Evolutionary conservation across 805 yeast genomes (phyloP).

Genomic region (Wickerhamomyces ciferrii): DNA sequence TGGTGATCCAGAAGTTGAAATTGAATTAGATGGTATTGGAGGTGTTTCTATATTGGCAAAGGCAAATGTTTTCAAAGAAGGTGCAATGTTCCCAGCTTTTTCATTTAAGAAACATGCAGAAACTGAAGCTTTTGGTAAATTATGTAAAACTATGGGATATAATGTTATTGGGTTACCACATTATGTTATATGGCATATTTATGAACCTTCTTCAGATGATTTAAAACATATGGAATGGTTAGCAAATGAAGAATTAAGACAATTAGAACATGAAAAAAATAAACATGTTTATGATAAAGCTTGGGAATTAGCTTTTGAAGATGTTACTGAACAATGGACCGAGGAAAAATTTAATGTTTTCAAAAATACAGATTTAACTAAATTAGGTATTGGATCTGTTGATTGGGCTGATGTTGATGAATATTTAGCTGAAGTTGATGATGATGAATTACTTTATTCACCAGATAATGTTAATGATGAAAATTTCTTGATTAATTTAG

Average conservation of each 20-base stretch:
- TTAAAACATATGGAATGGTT: slow-evolving; percentile 83
- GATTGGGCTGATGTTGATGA: slow-evolving; percentile 67
- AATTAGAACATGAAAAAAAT: slow-evolving; percentile 55
- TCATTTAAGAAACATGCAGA: slow-evolving; percentile 96
- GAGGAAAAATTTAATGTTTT: slow-evolving; percentile 65
- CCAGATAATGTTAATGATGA: slow-evolving; percentile 9
- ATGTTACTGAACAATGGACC: slow-evolving; percentile 68
- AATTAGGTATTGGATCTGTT: slow-evolving; percentile 43
- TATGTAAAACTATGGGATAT: slow-evolving; percentile 82
- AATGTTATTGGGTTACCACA: slow-evolving; percentile 88
- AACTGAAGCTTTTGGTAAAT: slow-evolving; percentile 94
- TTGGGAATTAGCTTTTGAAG: slow-evolving; percentile 76
- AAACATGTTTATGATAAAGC: slow-evolving; percentile 62
- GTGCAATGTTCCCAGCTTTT: slow-evolving; percentile 95
- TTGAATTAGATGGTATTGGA: slow-evolving; percentile 95
- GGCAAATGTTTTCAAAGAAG: slow-evolving; percentile 80
- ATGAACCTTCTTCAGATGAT: slow-evolving; percentile 94
- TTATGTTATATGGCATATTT: slow-evolving; percentile 94
- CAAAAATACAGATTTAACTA: slow-evolving; percentile 67
- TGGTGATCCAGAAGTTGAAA: slow-evolving; percentile 90
- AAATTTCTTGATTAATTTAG: slow-evolving; percentile 14
- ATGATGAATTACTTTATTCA: slow-evolving; percentile 8
- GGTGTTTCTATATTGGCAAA: slow-evolving; percentile 91
- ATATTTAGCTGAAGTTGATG: slow-evolving; percentile 20
- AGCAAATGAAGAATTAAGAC: slow-evolving; percentile 73